phyloP scores from a whole-genome alignment of 2,329 filamentous ascomycete species.

The Pseudopyrenochaeta lycopersici region DNA sequence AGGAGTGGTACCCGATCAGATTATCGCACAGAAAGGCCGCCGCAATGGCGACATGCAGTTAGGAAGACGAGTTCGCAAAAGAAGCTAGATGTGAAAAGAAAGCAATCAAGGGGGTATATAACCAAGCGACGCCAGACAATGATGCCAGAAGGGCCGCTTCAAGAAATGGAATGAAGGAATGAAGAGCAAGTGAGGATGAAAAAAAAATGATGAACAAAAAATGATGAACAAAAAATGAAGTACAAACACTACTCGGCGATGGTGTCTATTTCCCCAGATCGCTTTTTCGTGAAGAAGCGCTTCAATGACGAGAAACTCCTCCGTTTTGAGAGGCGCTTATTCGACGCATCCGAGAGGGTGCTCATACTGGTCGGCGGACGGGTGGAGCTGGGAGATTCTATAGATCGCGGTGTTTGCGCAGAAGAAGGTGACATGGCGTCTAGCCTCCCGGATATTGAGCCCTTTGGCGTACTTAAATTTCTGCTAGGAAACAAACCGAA shows the following conservation, averaged over 20 bases:
- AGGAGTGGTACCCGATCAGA: constrained; percentile 22
- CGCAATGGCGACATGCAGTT: background rate
- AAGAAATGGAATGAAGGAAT: constrained; percentile 14
- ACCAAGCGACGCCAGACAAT: constrained; percentile 36
- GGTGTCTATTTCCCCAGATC: constrained; percentile 40
- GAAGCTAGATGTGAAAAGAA: constrained; percentile 18
- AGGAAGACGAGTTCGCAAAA: constrained; percentile 13
- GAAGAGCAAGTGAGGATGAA: constrained; percentile 7
- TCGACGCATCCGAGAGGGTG: constrained; percentile 27
- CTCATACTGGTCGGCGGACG: constrained; percentile 44
- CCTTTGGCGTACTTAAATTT: constrained; percentile 41
- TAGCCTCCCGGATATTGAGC: constrained; percentile 38
- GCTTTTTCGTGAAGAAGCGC: constrained; percentile 48
- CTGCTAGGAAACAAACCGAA: constrained; percentile 48
- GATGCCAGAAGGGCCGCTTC: constrained; percentile 28
- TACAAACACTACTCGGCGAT: constrained; percentile 40
- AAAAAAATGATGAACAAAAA: constrained; percentile 2
- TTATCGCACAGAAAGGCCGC: constrained; percentile 8
- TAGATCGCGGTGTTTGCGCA: constrained; percentile 11
- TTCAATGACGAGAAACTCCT: constrained; percentile 47
- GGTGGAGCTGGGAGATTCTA: constrained; percentile 16
- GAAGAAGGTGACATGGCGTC: constrained; percentile 36
- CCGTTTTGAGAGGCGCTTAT: constrained; percentile 40
- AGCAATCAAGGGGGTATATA: constrained; percentile 43
- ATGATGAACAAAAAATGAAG: constrained; percentile 5